Conservation (phyloP, 306 rosid genomes). For the Quercus alba region DNA sequence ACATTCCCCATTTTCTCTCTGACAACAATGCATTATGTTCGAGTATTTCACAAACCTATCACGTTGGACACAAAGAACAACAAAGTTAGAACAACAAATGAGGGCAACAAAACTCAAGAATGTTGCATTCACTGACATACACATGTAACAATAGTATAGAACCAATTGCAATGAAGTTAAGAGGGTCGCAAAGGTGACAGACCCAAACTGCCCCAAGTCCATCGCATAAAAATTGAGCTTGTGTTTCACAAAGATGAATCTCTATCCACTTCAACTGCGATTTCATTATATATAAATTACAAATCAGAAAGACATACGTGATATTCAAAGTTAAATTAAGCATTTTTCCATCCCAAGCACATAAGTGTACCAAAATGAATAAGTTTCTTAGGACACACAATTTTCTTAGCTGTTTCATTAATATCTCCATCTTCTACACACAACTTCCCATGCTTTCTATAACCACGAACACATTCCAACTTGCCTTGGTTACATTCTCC, state of each 20-base stretch:
- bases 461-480: slow-evolving; percentile 67
- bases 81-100: slow-evolving; percentile 12
- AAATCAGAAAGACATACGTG: slow-evolving; percentile 13
- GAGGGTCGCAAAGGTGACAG: slow-evolving; percentile 24
- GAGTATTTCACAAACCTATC: slow-evolving; percentile 80
- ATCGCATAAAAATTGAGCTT: slow-evolving; percentile 67
- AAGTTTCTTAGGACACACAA: slow-evolving; percentile 51
- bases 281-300: slow-evolving; percentile 3
- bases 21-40: slow-evolving; percentile 82
- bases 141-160: background rate
- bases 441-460: slow-evolving; percentile 53
- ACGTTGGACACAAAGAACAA: slow-evolving; percentile 15
- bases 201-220: slow-evolving; percentile 81
- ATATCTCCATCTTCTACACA: slow-evolving; percentile 84
- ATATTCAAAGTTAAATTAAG: background rate
- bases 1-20: slow-evolving; percentile 43
- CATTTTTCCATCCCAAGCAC: background rate
- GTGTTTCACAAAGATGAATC: slow-evolving; percentile 51
- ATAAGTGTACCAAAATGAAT: slow-evolving; percentile 15
- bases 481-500: slow-evolving; percentile 65
- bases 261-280: slow-evolving; percentile 57
- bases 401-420: slow-evolving; percentile 57
- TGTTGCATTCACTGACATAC: background rate
- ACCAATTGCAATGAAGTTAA: slow-evolving; percentile 3
- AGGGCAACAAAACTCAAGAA: slow-evolving; percentile 8